Evolutionary conservation across 2,329 filamentous ascomycete genomes (phyloP).

Genomic region (Fusarium torreyae): DNA sequence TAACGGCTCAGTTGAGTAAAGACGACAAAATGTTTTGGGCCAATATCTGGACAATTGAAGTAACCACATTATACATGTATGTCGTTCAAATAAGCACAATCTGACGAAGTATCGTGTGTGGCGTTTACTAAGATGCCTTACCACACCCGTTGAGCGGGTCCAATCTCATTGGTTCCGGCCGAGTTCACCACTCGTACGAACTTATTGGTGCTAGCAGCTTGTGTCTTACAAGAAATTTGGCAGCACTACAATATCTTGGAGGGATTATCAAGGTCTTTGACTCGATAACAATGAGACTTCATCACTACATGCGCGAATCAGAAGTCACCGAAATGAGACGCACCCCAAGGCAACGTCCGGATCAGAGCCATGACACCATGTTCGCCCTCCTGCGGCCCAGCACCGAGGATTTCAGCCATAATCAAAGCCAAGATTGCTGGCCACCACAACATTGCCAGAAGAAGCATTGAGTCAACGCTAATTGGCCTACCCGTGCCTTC

Average conservation of each 20-base stretch:
- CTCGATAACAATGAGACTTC: conserved; percentile 6
- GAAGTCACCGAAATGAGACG: conserved; percentile 3
- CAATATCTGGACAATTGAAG: not conserved
- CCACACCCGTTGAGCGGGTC: conserved; percentile 17
- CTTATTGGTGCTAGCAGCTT: not conserved
- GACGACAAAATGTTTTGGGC: not conserved
- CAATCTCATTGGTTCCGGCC: conserved; percentile 6
- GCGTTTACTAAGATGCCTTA: conserved; percentile 2
- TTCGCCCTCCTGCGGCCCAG: conserved; percentile 14
- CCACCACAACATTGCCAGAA: not conserved
- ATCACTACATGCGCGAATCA: not conserved
- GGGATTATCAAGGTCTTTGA: no score
- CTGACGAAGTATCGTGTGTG: conserved; percentile 3
- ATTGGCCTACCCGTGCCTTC: conserved; percentile 16
- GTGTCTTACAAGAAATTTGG: not conserved
- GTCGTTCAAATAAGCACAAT: conserved; percentile 18
- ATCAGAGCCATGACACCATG: no score
- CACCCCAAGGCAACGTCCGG: no score
- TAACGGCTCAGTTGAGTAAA: not conserved
- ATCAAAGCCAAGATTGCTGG: conserved; percentile 15
- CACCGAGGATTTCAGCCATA: conserved; percentile 9
- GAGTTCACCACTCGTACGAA: conserved; percentile 3
- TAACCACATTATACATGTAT: not conserved
- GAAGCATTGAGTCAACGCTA: not conserved
- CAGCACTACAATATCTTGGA: not conserved